Evolutionary conservation across 176 grass and related monocot species (phyloP), one percentile per base, ranked within the genome.

Genomic region (Coix lacrymajobi): DNA sequence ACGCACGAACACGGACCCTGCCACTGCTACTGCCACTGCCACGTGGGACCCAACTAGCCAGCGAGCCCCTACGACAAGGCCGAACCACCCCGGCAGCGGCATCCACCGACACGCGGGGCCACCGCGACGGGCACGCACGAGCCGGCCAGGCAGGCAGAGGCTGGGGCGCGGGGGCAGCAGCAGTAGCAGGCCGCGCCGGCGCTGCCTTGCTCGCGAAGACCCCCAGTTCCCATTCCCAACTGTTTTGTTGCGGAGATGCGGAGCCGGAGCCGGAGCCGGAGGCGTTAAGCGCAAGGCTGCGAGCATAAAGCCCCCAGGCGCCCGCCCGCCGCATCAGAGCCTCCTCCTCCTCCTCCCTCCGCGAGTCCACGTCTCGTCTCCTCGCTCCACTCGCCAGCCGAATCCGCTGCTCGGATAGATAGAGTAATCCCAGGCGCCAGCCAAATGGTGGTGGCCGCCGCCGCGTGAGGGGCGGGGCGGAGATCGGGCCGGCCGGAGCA

Each of bases 221-320:
- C 11, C 17, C 22, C 22, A 40, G 49, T 25, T 36, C n/a, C n/a
- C 13, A 36, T 51, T 25, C 72, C 69, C 28, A 64, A 72, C 19
- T 33, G 69, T 34, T 62, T 14, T 17, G 3, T 33, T 11, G 19
- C 51, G 51, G 51, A 54, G 51, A 54, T 3, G 20, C 22, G 52
- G 4, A 37, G 36, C 36, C 20, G 25, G 69, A 19, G 26, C 15
- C 60, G 41, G 5, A 44, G 62, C 2, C 17, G 14, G 25, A 60
- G 24, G 78, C 85, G 85, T 81, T 13, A 44, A 22, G 74, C 80
- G 52, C 74, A 66, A 88, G 86, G 43, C 79, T n/a, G 41, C 49
- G 29, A 51, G 73, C 86, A 83, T 79, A 76, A 73, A 80, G 77
- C 33, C 33, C 49, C 66, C 69, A 9, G 20, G 9, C 30, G 19